Evolutionary conservation across 768 basidiomycete genomes (phyloP).

Genomic region (Multifurca ochricompacta): DNA sequence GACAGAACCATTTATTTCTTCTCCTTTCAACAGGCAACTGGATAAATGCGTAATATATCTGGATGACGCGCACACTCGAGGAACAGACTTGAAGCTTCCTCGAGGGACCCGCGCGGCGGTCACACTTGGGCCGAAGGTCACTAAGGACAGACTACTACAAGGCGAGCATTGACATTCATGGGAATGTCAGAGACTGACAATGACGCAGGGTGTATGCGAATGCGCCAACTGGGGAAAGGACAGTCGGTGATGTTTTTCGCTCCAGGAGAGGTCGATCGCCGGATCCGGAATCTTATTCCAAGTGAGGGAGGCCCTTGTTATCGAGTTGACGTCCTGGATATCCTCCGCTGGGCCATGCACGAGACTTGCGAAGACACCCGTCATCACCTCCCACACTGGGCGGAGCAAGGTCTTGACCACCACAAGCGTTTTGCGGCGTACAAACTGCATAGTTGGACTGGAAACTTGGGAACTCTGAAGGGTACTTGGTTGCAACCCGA

Average conservation of each 20-base stretch:
- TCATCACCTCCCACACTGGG: constrained; percentile 15
- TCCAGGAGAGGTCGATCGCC: constrained; percentile 9
- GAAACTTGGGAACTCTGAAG: not conserved
- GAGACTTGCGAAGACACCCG: constrained; percentile 17
- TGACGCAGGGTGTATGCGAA: constrained; percentile 16
- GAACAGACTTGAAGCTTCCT: constrained; percentile 48
- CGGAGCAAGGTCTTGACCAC: constrained; percentile 10
- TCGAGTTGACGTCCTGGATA: constrained; percentile 1
- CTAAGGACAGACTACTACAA: constrained; percentile 46
- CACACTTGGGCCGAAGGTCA: constrained; percentile 42
- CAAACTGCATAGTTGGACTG: not conserved
- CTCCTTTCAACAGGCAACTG: constrained; percentile 32
- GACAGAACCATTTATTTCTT: constrained; percentile 31
- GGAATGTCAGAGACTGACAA: not conserved
- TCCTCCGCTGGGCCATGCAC: constrained; percentile 17
- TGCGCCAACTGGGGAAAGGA: constrained; percentile 17
- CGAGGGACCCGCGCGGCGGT: constrained; percentile 35
- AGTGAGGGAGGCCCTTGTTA: not conserved
- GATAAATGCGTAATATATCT: constrained; percentile 40
- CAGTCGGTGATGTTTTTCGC: constrained; percentile 18
- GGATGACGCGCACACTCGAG: constrained; percentile 46
- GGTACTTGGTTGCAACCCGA: constrained; percentile 9
- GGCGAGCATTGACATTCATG: constrained; percentile 27
- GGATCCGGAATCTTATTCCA: constrained; percentile 3
- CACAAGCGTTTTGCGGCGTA: not conserved